phyloP scores from a whole-genome alignment of 768 basidiomycete species.

The Mycena crocata region DNA sequence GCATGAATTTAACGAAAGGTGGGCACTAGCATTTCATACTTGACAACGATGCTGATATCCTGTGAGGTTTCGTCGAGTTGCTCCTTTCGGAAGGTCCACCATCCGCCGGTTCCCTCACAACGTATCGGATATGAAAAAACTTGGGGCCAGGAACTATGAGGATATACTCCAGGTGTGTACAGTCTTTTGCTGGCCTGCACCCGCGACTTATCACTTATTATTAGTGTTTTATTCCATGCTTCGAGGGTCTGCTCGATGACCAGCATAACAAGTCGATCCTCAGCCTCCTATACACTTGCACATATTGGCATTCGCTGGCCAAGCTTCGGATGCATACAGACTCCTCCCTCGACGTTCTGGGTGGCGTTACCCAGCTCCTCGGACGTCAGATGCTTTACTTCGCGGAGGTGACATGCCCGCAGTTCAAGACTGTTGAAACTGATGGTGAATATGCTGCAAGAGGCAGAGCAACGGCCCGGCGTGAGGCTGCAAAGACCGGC shows the following conservation, averaged over 20 bases:
- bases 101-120: conserved; percentile 43
- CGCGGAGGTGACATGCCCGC: conserved; percentile 33
- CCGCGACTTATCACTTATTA: too few relatives aligned
- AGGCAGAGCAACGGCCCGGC: too few relatives aligned
- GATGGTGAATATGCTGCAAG: too few relatives aligned
- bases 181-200: too few relatives aligned
- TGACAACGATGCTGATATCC: too few relatives aligned
- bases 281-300: conserved; percentile 42
- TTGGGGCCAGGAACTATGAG: conserved; percentile 12
- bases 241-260: neutral
- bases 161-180: neutral
- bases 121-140: conserved; percentile 40
- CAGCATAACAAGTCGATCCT: conserved; percentile 32
- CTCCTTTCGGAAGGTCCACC: conserved; percentile 32
- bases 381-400: conserved; percentile 41
- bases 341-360: neutral
- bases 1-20: conserved; percentile 39
- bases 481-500: too few relatives aligned
- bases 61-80: conserved; percentile 36
- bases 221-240: neutral
- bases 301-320: conserved; percentile 43
- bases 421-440: too few relatives aligned
- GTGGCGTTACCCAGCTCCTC: neutral
- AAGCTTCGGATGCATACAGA: neutral
- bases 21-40: neutral